A percentile compares a stretch with the other conserved stretches of the same genome.
Conservation (phyloP, 495 filamentous ascomycete genomes). For the Lasiosphaeria miniovina region DNA sequence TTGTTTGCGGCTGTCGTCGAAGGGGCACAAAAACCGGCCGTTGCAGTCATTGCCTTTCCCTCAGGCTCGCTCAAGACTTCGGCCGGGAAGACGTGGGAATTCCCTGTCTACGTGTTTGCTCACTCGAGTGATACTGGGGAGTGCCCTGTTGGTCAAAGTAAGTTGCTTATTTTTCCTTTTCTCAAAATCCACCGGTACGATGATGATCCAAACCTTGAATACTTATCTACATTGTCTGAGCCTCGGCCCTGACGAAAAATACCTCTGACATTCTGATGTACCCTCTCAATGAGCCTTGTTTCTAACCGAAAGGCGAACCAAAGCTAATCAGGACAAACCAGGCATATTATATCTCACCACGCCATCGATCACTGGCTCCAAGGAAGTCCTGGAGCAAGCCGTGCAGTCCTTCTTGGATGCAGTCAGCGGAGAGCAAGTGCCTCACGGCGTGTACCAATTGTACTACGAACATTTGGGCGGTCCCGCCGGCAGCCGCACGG, state of each 20-base stretch:
- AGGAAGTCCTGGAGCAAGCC: conserved; percentile 51
- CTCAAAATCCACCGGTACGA: conserved; percentile 34
- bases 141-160: conserved; percentile 83
- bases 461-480: conserved; percentile 53
- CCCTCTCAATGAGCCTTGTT: conserved; percentile 32
- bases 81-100: conserved; percentile 32
- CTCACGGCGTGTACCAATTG: conserved; percentile 57
- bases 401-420: conserved; percentile 52
- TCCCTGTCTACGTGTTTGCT: conserved; percentile 67
- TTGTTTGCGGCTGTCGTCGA: conserved; percentile 72
- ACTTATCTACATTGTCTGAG: conserved; percentile 99
- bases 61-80: conserved; percentile 41
- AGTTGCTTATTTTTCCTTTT: conserved; percentile 41
- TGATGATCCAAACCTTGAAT: conserved; percentile 82
- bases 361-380: conserved; percentile 34
- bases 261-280: conserved; percentile 88
- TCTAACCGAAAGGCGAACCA: conserved; percentile 14
- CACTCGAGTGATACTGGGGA: conserved; percentile 88
- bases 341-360: conserved; percentile 70
- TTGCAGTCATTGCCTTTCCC: conserved; percentile 71
- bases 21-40: conserved; percentile 69
- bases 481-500: conserved; percentile 24
- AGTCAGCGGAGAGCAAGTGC: conserved; percentile 27
- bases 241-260: conserved; percentile 74
- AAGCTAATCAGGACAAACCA: conserved; percentile 50